These are phyloP conservation scores for Phlebopus sp. DNA, from an alignment of 1,284 basidiomycete species.

Conservation along the genomic window DNA sequence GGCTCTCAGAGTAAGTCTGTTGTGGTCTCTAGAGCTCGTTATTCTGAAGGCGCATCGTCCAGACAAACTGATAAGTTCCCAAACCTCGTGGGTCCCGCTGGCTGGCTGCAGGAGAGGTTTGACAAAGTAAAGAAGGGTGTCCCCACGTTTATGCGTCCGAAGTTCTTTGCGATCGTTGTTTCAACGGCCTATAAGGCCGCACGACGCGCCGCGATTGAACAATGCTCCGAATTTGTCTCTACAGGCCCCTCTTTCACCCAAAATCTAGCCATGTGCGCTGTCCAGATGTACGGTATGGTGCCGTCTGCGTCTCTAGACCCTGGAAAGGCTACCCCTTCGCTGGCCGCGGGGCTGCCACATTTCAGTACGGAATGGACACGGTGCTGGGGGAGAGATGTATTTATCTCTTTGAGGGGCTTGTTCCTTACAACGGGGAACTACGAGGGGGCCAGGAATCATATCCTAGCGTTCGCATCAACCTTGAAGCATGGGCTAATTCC, in stretches of 20 bases:
- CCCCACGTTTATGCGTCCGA: slow-evolving; percentile 87
- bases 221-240: slow-evolving; percentile 81
- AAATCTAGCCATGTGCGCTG: slow-evolving; percentile 78
- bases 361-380: slow-evolving; percentile 90
- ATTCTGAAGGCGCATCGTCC: slow-evolving; percentile 7
- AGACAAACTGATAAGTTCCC: slow-evolving; percentile 73
- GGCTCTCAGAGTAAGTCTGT: slow-evolving; percentile 66
- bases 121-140: slow-evolving; percentile 71
- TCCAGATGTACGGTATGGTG: slow-evolving; percentile 92
- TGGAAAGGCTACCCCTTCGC: slow-evolving; percentile 64
- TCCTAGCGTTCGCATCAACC: slow-evolving; percentile 85
- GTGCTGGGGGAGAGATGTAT: slow-evolving; percentile 96
- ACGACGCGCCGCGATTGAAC: slow-evolving; percentile 76
- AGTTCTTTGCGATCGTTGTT: slow-evolving; percentile 89
- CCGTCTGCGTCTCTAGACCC: slow-evolving; percentile 85
- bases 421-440: slow-evolving; percentile 93
- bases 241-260: slow-evolving; percentile 88
- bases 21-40: background rate
- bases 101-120: slow-evolving; percentile 84
- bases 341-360: slow-evolving; percentile 94
- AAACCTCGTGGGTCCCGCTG: slow-evolving; percentile 63
- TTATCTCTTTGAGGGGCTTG: slow-evolving; percentile 88
- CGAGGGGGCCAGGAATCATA: slow-evolving; percentile 81
- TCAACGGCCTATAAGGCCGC: slow-evolving; percentile 90
- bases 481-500: slow-evolving; percentile 89